Evolutionary conservation across 2,329 filamentous ascomycete species (phyloP).

Genomic region (Diaporthe nobilis): DNA sequence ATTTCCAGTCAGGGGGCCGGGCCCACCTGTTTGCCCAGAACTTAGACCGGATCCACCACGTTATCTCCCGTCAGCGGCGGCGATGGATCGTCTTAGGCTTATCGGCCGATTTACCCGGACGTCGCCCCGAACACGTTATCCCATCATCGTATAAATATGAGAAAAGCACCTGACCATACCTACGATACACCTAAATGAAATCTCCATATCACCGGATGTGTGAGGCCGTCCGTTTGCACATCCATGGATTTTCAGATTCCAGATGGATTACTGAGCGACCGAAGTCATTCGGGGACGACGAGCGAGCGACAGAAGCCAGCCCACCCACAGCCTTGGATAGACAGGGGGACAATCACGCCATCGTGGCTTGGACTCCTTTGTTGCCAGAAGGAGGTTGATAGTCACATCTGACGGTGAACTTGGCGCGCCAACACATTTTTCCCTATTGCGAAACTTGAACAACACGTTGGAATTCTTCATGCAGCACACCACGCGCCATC

Average conservation of each 20-base stretch:
- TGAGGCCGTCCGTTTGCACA: neutral
- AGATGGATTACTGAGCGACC: neutral
- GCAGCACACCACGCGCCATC: too few relatives aligned
- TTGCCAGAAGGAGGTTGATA: neutral
- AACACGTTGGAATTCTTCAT: neutral
- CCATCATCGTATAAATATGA: neutral
- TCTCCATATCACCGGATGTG: accelerated
- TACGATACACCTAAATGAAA: neutral
- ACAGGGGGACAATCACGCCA: slow-evolving; percentile 28
- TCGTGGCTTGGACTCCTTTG: slow-evolving; percentile 30
- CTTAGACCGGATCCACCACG: slow-evolving; percentile 26
- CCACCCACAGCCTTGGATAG: neutral
- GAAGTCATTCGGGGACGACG: neutral
- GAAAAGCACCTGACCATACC: accelerated
- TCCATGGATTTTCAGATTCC: neutral
- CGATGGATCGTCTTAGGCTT: neutral
- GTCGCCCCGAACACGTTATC: neutral
- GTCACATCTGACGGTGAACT: neutral
- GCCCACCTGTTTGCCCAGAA: slow-evolving; percentile 31
- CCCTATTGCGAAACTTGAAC: neutral
- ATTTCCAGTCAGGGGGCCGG: slow-evolving; percentile 28
- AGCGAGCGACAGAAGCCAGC: neutral
- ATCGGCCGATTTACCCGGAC: slow-evolving; percentile 4
- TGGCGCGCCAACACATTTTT: neutral
- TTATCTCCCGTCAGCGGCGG: slow-evolving; percentile 25